phyloP scores from a whole-genome alignment of 192 early-diverging fungal genomes.

The Kickxella alabastrina region DNA sequence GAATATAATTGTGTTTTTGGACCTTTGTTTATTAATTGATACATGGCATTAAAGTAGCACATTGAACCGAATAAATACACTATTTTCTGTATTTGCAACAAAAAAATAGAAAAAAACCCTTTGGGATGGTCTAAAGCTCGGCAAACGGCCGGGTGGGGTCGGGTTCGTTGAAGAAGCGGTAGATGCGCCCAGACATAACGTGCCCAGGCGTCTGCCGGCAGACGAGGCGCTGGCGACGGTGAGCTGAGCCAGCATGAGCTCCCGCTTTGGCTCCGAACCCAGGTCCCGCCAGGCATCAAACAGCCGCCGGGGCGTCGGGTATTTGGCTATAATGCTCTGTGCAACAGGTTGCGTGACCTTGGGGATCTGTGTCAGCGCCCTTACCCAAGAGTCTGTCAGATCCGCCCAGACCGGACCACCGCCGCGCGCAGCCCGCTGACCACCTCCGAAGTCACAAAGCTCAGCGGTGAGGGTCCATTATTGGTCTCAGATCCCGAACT shows the following conservation, averaged over 20 bases:
- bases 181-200: constrained; percentile 28
- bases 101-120: too few relatives aligned
- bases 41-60: too few relatives aligned
- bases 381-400: constrained; percentile 31
- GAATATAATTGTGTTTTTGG: too few relatives aligned
- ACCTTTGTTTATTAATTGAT: too few relatives aligned
- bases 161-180: constrained; percentile 22
- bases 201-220: constrained; percentile 25
- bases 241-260: constrained; percentile 24
- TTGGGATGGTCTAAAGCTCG: too few relatives aligned
- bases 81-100: too few relatives aligned
- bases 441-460: constrained; percentile 21
- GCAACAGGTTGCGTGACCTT: constrained; percentile 35
- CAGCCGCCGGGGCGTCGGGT: constrained; percentile 29
- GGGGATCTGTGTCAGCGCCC: constrained; percentile 37
- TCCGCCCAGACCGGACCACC: constrained; percentile 25
- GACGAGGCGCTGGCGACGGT: constrained; percentile 10
- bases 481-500: background rate
- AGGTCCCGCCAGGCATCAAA: constrained; percentile 24
- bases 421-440: constrained; percentile 8
- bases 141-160: constrained; percentile 22
- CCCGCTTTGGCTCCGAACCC: background rate
- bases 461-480: background rate
- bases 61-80: background rate
- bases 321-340: constrained; percentile 19